These are phyloP conservation scores for Croton setiger DNA, from an alignment of 441 rosid species.

Conservation along the genomic window DNA sequence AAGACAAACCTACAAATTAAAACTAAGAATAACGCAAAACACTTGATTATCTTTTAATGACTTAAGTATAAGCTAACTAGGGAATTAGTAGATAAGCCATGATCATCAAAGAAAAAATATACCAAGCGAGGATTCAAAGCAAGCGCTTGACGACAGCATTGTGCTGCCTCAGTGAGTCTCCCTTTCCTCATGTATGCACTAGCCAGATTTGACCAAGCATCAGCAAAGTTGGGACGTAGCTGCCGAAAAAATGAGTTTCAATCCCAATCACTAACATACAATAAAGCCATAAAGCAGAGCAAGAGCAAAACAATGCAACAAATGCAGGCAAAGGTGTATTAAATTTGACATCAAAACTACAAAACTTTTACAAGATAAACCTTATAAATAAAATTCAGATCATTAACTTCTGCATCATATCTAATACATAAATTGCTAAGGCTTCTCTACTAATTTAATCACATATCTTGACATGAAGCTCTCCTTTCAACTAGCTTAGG, in stretches of 20 bases:
- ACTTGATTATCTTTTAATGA: no score
- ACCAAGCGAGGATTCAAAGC: slow-evolving; percentile 89
- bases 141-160: slow-evolving; percentile 95
- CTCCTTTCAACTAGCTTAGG: background rate
- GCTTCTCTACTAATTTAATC: background rate
- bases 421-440: background rate
- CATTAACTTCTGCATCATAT: slow-evolving; percentile 1
- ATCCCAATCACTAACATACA: slow-evolving; percentile 7
- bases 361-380: no score
- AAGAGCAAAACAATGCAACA: no score
- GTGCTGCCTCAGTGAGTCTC: slow-evolving; percentile 85
- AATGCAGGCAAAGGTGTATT: no score
- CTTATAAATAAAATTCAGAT: background rate
- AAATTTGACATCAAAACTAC: no score
- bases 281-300: background rate
- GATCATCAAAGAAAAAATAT: slow-evolving; percentile 13
- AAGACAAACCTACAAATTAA: background rate
- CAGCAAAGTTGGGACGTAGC: slow-evolving; percentile 96
- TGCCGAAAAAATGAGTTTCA: slow-evolving; percentile 32
- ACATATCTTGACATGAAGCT: background rate
- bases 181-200: slow-evolving; percentile 99
- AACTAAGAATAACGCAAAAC: slow-evolving; percentile 12
- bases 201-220: slow-evolving; percentile 98
- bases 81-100: no score
- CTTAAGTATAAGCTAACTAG: no score